Conservation (phyloP, 768 basidiomycete species). For the Lactarius vividus region DNA sequence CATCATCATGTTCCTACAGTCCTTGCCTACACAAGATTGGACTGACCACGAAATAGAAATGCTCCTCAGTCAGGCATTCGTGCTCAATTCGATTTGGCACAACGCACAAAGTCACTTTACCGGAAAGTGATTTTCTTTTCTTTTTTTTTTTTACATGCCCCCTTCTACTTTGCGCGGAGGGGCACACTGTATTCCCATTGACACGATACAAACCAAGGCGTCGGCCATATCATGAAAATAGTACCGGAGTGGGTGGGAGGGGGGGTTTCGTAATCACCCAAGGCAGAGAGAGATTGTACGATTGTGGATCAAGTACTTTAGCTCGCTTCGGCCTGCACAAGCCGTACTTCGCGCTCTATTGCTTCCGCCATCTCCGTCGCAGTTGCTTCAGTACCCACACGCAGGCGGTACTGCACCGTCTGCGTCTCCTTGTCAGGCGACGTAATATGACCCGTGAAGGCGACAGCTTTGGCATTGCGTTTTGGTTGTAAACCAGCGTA, state of each 20-base stretch:
- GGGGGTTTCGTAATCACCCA: constrained; percentile 10
- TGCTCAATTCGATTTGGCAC: constrained; percentile 90
- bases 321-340: constrained; percentile 41
- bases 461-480: constrained; percentile 49
- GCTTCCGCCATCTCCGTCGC: constrained; percentile 56
- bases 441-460: constrained; percentile 69
- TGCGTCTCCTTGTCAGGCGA: constrained; percentile 33
- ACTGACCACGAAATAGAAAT: constrained; percentile 94
- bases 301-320: constrained; percentile 21
- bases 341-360: constrained; percentile 60
- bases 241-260: not conserved
- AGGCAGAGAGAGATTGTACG: constrained; percentile 27
- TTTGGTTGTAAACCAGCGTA: constrained; percentile 57
- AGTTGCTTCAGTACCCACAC: constrained; percentile 56
- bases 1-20: constrained; percentile 98
- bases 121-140: constrained; percentile 41
- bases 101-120: constrained; percentile 87
- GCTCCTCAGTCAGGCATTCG: constrained; percentile 93
- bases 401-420: constrained; percentile 61
- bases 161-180: constrained; percentile 5
- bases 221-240: constrained; percentile 6
- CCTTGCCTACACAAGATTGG: constrained; percentile 90
- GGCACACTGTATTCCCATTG: constrained; percentile 3
- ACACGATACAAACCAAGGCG: constrained; percentile 4
- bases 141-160: not conserved